Evolutionary conservation across 2,329 filamentous ascomycete species (phyloP).

Genomic region (Sporothrix globosa): DNA sequence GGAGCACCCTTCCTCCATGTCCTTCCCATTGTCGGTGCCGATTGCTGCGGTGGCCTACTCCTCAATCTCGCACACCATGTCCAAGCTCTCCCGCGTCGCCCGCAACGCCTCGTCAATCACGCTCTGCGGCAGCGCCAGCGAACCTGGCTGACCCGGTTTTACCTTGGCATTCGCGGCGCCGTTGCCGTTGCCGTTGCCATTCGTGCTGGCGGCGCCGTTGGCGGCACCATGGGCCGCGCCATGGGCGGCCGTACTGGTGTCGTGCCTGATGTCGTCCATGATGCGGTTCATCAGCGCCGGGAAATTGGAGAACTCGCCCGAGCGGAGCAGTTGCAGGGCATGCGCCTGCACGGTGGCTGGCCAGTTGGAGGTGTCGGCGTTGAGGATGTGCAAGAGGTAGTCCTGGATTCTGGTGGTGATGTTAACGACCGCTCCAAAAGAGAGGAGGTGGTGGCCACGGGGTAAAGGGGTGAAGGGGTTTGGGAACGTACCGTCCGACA

Average conservation of each 20-base stretch:
- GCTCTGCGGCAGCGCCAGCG: slow-evolving; percentile 59
- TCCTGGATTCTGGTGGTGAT: slow-evolving; percentile 61
- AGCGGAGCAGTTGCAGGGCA: slow-evolving; percentile 63
- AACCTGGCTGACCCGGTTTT: not conserved
- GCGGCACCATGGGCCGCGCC: not conserved
- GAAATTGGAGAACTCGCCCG: slow-evolving; percentile 62
- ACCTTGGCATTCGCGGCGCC: slow-evolving; percentile 41
- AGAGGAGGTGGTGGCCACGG: too few species aligned
- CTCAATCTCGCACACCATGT: slow-evolving; percentile 43
- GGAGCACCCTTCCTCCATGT: too few species aligned
- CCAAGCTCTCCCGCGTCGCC: slow-evolving; percentile 61
- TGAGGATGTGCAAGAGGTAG: slow-evolving; percentile 62
- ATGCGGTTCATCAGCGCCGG: slow-evolving; percentile 64
- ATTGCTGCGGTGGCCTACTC: slow-evolving; percentile 31
- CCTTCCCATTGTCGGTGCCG: too few species aligned
- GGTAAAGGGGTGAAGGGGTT: not conserved
- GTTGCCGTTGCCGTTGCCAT: slow-evolving; percentile 28
- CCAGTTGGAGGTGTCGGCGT: slow-evolving; percentile 65
- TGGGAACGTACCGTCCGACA: slow-evolving; percentile 56
- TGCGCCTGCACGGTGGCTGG: slow-evolving; percentile 63
- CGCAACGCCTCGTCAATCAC: slow-evolving; percentile 67
- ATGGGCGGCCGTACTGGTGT: slow-evolving; percentile 42
- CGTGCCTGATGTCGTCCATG: slow-evolving; percentile 63
- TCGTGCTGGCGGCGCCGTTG: not conserved
- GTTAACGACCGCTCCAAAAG: not conserved